Percentiles rank a stretch among this genome's conserved stretches.
Conservation (phyloP, 1,284 basidiomycete species). For the Pyrrhoderma noxium region DNA sequence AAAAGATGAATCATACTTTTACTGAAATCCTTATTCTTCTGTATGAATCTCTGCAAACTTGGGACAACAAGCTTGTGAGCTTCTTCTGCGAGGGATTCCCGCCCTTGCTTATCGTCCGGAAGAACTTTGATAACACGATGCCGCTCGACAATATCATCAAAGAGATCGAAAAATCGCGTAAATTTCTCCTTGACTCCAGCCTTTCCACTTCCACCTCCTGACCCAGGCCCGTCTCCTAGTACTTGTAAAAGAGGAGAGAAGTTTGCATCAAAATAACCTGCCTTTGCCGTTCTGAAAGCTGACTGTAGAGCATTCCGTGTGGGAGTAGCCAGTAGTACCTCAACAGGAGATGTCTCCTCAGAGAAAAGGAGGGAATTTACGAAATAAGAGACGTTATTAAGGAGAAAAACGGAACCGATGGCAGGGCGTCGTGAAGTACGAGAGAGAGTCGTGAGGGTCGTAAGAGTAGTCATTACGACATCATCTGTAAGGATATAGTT, state of each 20-base stretch:
- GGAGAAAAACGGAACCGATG: slow-evolving; percentile 64
- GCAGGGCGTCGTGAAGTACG: slow-evolving; percentile 57
- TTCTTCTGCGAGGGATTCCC: slow-evolving; percentile 57
- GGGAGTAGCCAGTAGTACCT: slow-evolving; percentile 48
- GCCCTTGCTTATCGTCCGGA: slow-evolving; percentile 57
- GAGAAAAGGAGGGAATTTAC: slow-evolving; percentile 49
- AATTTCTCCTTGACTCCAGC: slow-evolving; percentile 71
- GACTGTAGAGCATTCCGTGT: slow-evolving; percentile 56
- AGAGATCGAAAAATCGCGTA: slow-evolving; percentile 66
- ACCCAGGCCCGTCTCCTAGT: slow-evolving; percentile 62
- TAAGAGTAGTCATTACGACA: slow-evolving; percentile 53
- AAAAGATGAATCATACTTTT: slow-evolving; percentile 50
- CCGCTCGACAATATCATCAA: slow-evolving; percentile 70
- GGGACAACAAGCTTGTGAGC: slow-evolving; percentile 69
- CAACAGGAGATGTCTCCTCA: slow-evolving; percentile 31
- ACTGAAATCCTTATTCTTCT: slow-evolving; percentile 75
- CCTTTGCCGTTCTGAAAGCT: slow-evolving; percentile 68
- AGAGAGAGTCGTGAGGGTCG: slow-evolving; percentile 52
- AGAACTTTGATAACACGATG: slow-evolving; percentile 62
- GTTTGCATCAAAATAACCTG: slow-evolving; percentile 74
- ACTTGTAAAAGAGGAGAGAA: slow-evolving; percentile 68
- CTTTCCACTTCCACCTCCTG: slow-evolving; percentile 38
- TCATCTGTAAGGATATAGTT: slow-evolving; percentile 43
- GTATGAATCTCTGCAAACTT: slow-evolving; percentile 60
- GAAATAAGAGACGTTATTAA: slow-evolving; percentile 71